These are phyloP conservation scores for Tulasnella sp. DNA, from an alignment of 768 basidiomycete species.

Conservation along the genomic window DNA sequence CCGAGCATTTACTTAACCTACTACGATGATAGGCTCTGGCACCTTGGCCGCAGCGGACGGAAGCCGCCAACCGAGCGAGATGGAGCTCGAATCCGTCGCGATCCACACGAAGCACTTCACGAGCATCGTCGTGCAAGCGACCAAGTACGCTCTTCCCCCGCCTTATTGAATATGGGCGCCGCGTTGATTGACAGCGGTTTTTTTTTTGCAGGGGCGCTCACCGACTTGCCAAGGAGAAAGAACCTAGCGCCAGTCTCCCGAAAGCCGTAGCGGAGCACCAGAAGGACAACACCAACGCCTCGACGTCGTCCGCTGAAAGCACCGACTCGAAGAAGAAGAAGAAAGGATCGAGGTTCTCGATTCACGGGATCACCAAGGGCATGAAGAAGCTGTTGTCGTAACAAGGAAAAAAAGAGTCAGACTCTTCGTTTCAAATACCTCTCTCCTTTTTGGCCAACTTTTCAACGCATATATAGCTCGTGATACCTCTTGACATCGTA, in stretches of 20 bases:
- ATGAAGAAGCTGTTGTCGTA: not conserved
- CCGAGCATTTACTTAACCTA: not conserved
- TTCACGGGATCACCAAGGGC: not conserved
- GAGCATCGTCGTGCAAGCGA: not conserved
- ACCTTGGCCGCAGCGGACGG: constrained; percentile 3
- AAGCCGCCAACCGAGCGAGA: not conserved
- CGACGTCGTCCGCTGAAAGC: not conserved
- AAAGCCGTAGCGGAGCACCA: not conserved
- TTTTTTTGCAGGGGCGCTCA: not conserved
- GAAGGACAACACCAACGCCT: not conserved
- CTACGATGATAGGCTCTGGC: not conserved
- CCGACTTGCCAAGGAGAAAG: not conserved
- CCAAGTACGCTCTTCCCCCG: not conserved
- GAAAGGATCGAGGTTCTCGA: not conserved
- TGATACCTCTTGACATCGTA: too few relatives aligned
- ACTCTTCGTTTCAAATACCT: too few relatives aligned
- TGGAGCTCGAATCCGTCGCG: not conserved
- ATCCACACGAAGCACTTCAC: constrained; percentile 6
- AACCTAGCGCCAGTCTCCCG: not conserved
- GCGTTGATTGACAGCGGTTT: not conserved
- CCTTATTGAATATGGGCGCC: not conserved
- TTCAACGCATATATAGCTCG: too few relatives aligned
- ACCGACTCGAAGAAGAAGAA: not conserved
- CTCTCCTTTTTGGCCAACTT: too few relatives aligned
- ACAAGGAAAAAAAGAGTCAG: too few relatives aligned